phyloP scores from a whole-genome alignment of 2,329 filamentous ascomycete genomes.

The Fonsecaea monophora region DNA sequence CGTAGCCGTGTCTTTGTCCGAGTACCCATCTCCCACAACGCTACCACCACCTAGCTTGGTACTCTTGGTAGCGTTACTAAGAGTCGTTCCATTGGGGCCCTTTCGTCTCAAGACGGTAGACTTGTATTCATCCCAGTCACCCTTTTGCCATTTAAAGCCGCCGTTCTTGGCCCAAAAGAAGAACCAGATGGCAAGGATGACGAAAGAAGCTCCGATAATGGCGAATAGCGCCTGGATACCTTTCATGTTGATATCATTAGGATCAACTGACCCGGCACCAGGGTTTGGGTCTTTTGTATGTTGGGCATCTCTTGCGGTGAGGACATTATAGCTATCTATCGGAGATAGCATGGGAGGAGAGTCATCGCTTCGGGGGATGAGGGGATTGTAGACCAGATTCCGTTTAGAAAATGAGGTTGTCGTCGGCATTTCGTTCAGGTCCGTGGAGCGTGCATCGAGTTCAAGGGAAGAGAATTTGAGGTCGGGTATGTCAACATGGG shows the following conservation, averaged over 20 bases:
- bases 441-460: slow-evolving; percentile 37
- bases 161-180: slow-evolving; percentile 99
- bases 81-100: slow-evolving; percentile 84
- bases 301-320: slow-evolving; percentile 42
- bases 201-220: slow-evolving; percentile 77
- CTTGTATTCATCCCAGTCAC: slow-evolving; percentile 99
- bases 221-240: slow-evolving; percentile 87
- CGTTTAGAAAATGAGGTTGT: slow-evolving; percentile 23
- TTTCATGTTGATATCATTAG: slow-evolving; percentile 55
- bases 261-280: slow-evolving; percentile 48
- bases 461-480: slow-evolving; percentile 40
- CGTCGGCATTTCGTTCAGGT: slow-evolving; percentile 9
- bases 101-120: slow-evolving; percentile 87
- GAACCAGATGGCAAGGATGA: slow-evolving; percentile 85
- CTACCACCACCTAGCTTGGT: slow-evolving; percentile 88
- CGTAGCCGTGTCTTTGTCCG: slow-evolving; percentile 60
- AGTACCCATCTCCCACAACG: slow-evolving; percentile 67
- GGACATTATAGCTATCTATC: slow-evolving; percentile 41
- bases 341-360: slow-evolving; percentile 35
- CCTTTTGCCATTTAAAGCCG: slow-evolving; percentile 82
- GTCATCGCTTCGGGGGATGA: slow-evolving; percentile 31
- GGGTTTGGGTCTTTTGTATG: slow-evolving; percentile 39
- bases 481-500: slow-evolving; percentile 32
- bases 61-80: slow-evolving; percentile 80
- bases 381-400: slow-evolving; percentile 20